A percentile compares a stretch with the other conserved stretches of the same genome.
Conservation (phyloP, 139 green algal genomes). For the Spirogloea muscicola region DNA sequence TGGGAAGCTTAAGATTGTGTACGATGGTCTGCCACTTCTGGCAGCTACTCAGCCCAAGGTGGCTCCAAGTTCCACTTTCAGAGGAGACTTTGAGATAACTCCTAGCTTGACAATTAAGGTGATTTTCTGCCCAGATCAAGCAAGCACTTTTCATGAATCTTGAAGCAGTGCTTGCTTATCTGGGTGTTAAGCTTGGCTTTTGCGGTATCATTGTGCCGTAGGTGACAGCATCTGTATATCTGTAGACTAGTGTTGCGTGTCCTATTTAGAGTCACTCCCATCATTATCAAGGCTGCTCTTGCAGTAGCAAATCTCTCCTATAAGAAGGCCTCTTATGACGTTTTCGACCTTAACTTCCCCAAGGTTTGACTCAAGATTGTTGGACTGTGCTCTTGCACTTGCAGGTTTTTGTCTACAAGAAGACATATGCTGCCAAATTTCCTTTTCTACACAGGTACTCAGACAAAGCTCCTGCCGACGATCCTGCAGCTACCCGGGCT, state of each 20-base stretch:
- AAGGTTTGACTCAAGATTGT: background rate
- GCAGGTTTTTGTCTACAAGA: slow-evolving; percentile 44
- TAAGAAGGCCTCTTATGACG: too few relatives aligned
- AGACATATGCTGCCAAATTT: slow-evolving; percentile 5
- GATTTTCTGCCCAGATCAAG: too few relatives aligned
- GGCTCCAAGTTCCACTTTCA: background rate
- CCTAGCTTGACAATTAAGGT: too few relatives aligned
- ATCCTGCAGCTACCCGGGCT: slow-evolving; percentile 3
- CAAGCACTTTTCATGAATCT: too few relatives aligned
- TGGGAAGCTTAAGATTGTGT: too few relatives aligned
- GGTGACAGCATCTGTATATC: background rate
- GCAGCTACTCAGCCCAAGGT: background rate
- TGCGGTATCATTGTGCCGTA: too few relatives aligned
- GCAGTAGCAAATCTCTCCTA: too few relatives aligned
- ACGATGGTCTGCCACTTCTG: too few relatives aligned
- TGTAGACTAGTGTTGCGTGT: background rate
- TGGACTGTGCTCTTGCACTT: background rate
- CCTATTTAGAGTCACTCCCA: background rate
- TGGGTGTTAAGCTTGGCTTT: too few relatives aligned
- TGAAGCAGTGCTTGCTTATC: too few relatives aligned
- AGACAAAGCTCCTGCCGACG: slow-evolving; percentile 12
- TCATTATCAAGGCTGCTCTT: too few relatives aligned
- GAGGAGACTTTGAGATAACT: too few relatives aligned
- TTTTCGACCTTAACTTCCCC: background rate
- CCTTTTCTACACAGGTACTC: slow-evolving; percentile 26